These are phyloP conservation scores for Leucosporidium creatinivorum DNA, from an alignment of 768 basidiomycete genomes.

Conservation along the genomic window DNA sequence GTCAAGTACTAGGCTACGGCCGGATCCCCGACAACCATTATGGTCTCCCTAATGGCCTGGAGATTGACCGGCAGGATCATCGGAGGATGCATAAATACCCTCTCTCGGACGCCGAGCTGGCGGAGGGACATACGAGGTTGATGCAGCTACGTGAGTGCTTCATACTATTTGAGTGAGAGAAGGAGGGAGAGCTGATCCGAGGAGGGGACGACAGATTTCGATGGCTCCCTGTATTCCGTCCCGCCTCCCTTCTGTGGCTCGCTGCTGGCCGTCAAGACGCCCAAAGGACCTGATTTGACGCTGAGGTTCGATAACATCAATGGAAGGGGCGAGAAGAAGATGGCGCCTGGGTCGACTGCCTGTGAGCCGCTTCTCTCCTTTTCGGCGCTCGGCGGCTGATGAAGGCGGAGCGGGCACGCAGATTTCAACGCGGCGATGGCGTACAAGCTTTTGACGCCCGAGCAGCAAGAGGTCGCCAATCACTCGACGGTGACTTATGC, in stretches of 20 bases:
- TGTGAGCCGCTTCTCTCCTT: not conserved
- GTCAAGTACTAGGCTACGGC: constrained; percentile 11
- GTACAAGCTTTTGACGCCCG: not conserved
- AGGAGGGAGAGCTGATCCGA: too few relatives aligned
- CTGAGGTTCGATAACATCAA: constrained; percentile 5
- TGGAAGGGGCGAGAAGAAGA: constrained; percentile 9
- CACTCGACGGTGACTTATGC: constrained; percentile 8
- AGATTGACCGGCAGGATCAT: constrained; percentile 1
- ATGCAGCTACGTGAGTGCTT: constrained; percentile 4
- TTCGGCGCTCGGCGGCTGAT: not conserved
- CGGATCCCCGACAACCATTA: constrained; percentile 1
- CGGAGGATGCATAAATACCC: not conserved
- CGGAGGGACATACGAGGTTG: not conserved
- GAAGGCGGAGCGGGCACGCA: not conserved
- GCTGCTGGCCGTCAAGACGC: constrained; percentile 3
- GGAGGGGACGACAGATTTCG: not conserved
- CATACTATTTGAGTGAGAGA: not conserved
- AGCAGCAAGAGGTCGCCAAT: constrained; percentile 1
- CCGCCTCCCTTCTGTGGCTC: constrained; percentile 6
- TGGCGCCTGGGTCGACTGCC: constrained; percentile 4
- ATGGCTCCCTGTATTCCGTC: constrained; percentile 3
- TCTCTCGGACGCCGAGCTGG: constrained; percentile 3
- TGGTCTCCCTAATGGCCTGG: constrained; percentile 5
- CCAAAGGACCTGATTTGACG: constrained; percentile 9
- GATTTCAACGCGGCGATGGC: constrained; percentile 8